Base-by-base conservation (phyloP, 352 stramenopile species). In the Phytopythium delawarense region DNA sequence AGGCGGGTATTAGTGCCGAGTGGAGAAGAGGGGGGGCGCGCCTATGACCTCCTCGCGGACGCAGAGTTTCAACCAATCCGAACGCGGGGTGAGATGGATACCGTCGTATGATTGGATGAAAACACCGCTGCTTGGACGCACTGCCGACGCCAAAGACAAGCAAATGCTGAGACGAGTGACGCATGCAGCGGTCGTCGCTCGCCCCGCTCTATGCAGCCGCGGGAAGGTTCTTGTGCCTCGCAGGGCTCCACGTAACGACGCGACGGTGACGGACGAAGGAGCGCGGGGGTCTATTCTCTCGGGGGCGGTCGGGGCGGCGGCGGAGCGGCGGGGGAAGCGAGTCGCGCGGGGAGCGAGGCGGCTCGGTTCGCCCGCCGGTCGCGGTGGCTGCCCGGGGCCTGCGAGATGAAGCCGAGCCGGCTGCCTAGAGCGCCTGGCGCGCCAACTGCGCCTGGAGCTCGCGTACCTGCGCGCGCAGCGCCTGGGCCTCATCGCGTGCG, bases 381-480 rank as follows among this genome's bases (percentile, higher is more conserved):
- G 21, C 15, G 40, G 40, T 7, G 28, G 28, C 28, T 3, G 28
- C 28, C 28, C 28, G 28, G 28, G 0, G 28, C 28, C 28, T 32
- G 40, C 8, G 40, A 21, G 16, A 21, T 45, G 34, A 7, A 18
- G 44, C 28, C 59, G 37, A 13, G 13, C 11, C 12, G 2, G 39
- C 15, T 20, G 12, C 11, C 64, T 80, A 87, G 40, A 92, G 61
- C 32, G 76, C 76, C 37, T 76, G 63, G 45, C 90, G 68, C 18
- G 84, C 81, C 34, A 83, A 64, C 39, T 79, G 76, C 9, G 81
- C 71, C 70, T 88, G 72, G 50, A 93, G 63, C 61, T 91, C 72
- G 40, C 79, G 84, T 34, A 89, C 30, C 57, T 90, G 81, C 20
- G 75, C 67, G 64, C 85, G 84, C 52, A 91, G 63, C 58, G 75